Evolutionary conservation across 345 rosid species (phyloP).

Genomic region (Trapa incisa): DNA sequence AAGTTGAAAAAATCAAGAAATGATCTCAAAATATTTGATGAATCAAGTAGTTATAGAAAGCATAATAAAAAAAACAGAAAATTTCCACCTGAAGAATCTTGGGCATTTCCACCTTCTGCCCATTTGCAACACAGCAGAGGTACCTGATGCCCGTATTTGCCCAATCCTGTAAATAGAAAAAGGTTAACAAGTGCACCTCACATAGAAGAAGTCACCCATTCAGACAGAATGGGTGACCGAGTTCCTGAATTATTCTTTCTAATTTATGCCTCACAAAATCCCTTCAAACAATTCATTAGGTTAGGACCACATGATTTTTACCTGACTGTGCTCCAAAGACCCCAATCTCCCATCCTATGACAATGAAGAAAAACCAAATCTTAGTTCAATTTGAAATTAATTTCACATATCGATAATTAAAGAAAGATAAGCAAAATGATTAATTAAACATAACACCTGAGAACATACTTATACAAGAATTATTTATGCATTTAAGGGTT

Average conservation of each 20-base stretch:
- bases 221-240: not conserved
- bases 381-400: not conserved
- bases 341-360: slow-evolving; percentile 68
- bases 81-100: slow-evolving; percentile 9
- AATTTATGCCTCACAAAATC: not conserved
- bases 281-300: too few species aligned
- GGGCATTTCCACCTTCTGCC: slow-evolving; percentile 13
- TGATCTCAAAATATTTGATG: not conserved
- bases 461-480: not conserved
- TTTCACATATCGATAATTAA: not conserved
- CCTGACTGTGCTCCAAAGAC: slow-evolving; percentile 72
- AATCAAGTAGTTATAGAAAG: not conserved
- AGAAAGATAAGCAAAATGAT: not conserved
- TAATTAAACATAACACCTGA: not conserved
- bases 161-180: slow-evolving; percentile 10
- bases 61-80: not conserved
- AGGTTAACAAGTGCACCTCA: not conserved
- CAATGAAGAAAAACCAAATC: not conserved
- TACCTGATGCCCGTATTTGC: slow-evolving; percentile 11
- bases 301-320: slow-evolving; percentile 11
- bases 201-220: not conserved
- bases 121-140: slow-evolving; percentile 10
- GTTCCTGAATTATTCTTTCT: not conserved
- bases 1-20: not conserved
- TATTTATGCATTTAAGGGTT: not conserved